These are phyloP conservation scores for Moelleriella libera DNA, from an alignment of 2,329 filamentous ascomycete species.

Conservation along the genomic window DNA sequence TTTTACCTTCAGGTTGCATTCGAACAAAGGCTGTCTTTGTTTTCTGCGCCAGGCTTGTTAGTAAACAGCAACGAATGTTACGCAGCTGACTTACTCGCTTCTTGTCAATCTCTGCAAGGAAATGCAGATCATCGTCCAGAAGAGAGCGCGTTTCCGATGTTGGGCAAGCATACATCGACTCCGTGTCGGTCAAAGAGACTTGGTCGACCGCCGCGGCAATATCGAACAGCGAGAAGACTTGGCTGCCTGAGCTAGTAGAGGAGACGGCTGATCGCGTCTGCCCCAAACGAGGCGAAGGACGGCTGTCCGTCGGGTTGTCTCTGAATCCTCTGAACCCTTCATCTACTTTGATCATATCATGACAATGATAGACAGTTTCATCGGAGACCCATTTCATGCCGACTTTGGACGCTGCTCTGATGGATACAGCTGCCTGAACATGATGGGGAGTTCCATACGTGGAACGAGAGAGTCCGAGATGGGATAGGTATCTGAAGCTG, in stretches of 20 bases:
- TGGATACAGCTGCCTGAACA: neutral
- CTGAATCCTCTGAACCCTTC: neutral
- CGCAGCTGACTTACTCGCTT: no score
- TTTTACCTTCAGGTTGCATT: slow-evolving; percentile 4
- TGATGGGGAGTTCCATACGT: no score
- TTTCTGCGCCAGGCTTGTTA: neutral
- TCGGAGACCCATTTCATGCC: neutral
- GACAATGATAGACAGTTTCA: neutral
- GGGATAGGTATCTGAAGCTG: no score
- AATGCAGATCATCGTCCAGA: no score
- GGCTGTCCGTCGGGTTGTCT: neutral
- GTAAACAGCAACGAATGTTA: neutral
- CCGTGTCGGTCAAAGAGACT: no score
- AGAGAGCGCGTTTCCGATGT: no score
- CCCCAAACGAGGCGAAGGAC: slow-evolving; percentile 1
- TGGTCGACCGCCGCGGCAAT: neutral
- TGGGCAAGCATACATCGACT: no score
- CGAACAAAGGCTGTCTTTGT: neutral
- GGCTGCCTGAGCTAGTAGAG: neutral
- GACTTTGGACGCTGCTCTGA: neutral
- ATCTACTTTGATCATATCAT: neutral
- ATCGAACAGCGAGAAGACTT: neutral
- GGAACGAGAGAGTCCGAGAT: no score
- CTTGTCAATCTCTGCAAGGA: no score
- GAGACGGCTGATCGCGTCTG: neutral